Evolutionary conservation across 345 rosid species (phyloP).

Genomic region (Anastatica hierochuntica): DNA sequence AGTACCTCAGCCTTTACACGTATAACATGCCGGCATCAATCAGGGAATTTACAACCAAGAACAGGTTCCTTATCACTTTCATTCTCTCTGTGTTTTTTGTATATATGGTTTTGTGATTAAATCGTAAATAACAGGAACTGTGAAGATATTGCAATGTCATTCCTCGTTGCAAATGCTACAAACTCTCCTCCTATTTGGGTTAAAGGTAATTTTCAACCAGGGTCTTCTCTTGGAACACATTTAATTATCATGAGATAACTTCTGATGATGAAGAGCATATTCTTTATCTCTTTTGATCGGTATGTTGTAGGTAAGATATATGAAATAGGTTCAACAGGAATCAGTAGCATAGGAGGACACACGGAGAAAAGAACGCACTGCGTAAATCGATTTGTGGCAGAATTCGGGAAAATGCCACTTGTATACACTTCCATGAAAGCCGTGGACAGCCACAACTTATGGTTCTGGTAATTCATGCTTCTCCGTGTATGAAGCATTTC

Average conservation of each 20-base stretch:
- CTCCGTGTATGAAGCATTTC: background rate
- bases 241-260: too few relatives aligned
- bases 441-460: slow-evolving; percentile 51
- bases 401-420: slow-evolving; percentile 79
- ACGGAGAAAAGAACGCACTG: slow-evolving; percentile 61
- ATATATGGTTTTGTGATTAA: background rate
- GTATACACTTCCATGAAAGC: slow-evolving; percentile 65
- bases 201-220: slow-evolving; percentile 51
- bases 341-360: slow-evolving; percentile 93
- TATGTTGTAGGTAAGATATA: slow-evolving; percentile 58
- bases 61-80: slow-evolving; percentile 45
- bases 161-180: slow-evolving; percentile 90
- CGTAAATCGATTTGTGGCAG: slow-evolving; percentile 65
- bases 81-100: background rate
- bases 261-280: too few relatives aligned
- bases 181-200: slow-evolving; percentile 91
- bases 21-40: slow-evolving; percentile 77
- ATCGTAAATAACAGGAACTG: slow-evolving; percentile 57
- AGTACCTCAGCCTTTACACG: slow-evolving; percentile 74
- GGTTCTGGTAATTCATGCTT: slow-evolving; percentile 68
- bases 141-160: slow-evolving; percentile 98
- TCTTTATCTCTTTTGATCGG: too few relatives aligned
- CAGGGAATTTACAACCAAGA: slow-evolving; percentile 48
- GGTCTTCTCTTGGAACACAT: too few relatives aligned
- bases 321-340: slow-evolving; percentile 94